Evolutionary conservation across 352 stramenopile species (phyloP), one percentile per base, ranked within the genome.

Genomic region (Globisporangium canariense): DNA sequence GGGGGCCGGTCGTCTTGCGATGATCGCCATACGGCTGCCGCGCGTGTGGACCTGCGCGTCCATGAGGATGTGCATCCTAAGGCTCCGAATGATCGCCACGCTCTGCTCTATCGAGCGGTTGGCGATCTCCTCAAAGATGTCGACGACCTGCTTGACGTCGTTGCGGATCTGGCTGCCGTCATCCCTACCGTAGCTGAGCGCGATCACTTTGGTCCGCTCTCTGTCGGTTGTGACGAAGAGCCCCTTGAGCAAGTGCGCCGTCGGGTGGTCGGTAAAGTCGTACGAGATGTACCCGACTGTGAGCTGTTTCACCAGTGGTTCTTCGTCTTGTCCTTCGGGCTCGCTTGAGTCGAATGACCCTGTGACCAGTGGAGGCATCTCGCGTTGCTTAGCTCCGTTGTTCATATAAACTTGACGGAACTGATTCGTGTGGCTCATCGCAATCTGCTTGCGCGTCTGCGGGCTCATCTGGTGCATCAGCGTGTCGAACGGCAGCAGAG

Each of bases 191-290:
- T 94, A 94, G 52, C 72, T 71, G 30, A 87, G 79, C 13, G 79
- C 81, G 16, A 78, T 41, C 14, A 82, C 41, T 11, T 76, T 70
- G 3, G 66, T 67, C 16, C 32, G 45, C 1, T 46, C 16, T 16
- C 52, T 69, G 38, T 88, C 65, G 13, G 79, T 73, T 4, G 64
- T 74, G 10, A 71, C 52, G 49, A 94, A 94, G 20, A 94, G 58
- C 2, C 88, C 88, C 62, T 93, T 78, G 52, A 92, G 78, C 57
- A 96, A 58, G 60, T 94, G 82, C 28, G 76, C 74, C 4, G 88
- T 96, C 34, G 88, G 88, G 38, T 96, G 88, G 58, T 96, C 75
- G 22, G 77, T 69, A 62, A 88, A 96, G 60, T 96, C 88, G 65
- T 89, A 90, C 22, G 82, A 91, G 20, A 94, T 53, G 67, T 93